These are phyloP conservation scores for Monosporascus ibericus DNA, from an alignment of 2,329 filamentous ascomycete species.

Conservation along the genomic window DNA sequence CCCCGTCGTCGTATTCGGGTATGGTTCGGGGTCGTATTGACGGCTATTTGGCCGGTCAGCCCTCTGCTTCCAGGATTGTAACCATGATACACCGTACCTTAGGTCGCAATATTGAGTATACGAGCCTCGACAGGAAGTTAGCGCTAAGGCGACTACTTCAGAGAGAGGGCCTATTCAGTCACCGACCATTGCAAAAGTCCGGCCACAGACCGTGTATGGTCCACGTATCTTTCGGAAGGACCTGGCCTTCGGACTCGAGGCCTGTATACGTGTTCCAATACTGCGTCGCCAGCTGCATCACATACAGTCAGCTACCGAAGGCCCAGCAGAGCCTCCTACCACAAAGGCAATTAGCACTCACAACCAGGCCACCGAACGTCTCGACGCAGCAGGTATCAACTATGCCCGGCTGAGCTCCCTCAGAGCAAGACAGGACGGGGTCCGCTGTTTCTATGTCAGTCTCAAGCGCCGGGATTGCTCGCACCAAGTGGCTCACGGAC, in stretches of 20 bases:
- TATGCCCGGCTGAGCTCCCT: constrained; percentile 32
- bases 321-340: background rate
- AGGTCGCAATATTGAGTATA: constrained; percentile 65
- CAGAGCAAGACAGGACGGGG: constrained; percentile 42
- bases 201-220: constrained; percentile 57
- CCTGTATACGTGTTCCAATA: constrained; percentile 62
- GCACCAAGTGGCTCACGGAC: constrained; percentile 19
- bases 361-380: constrained; percentile 56
- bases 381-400: constrained; percentile 60
- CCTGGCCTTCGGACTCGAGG: constrained; percentile 48
- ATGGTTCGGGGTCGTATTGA: constrained; percentile 57
- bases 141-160: constrained; percentile 14
- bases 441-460: constrained; percentile 12
- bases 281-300: constrained; percentile 46
- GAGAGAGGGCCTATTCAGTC: background rate
- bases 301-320: constrained; percentile 1
- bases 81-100: constrained; percentile 16
- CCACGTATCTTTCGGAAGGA: constrained; percentile 52
- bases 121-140: constrained; percentile 46
- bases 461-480: background rate
- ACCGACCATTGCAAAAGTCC: constrained; percentile 39
- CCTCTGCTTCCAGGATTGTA: background rate
- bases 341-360: constrained; percentile 13
- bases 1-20: constrained; percentile 58
- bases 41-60: constrained; percentile 28